Evolutionary conservation across 2,329 filamentous ascomycete genomes (phyloP), one percentile per base, ranked within the genome.

Genomic region (Aspergillus phoenicis): DNA sequence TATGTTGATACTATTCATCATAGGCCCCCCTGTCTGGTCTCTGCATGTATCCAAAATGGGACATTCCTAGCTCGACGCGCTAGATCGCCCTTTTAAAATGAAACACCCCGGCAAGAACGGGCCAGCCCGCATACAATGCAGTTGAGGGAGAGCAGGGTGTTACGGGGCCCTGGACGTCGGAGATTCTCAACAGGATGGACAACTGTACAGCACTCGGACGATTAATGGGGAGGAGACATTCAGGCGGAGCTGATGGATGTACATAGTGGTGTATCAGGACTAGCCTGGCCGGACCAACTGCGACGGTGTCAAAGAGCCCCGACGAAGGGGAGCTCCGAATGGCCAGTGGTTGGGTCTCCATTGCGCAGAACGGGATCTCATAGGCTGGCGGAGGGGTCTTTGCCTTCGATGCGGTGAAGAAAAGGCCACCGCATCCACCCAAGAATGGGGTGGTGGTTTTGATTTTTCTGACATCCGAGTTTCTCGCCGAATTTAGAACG

Each of bases 341-440:
- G 45, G 61, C 47, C 26, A 59, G 58, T 63, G 17, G 47, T n/a
- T 48, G 38, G 26, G 47, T 57, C 51, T 56, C 58, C 15, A 54
- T 36, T 39, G 38, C 17, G 52, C 28, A 52, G 52, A 53, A 52
- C 57, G 52, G 26, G 15, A 58, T 66, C 55, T 58, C 55, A 67
- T 69, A 64, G 65, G 65, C 62, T 65, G 63, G 57, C 39, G 55
- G 47, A 47, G 58, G 45, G 26, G 55, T 30, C 24, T 49, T 65
- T 56, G 65, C 71, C 70, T 64, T 68, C 64, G 71, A 68, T 72
- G 70, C 68, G 69, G 71, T 71, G 69, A 68, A 68, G 67, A 68
- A 69, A 62, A 62, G 62, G 58, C 48, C 62, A 33, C 60, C 53
- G 36, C 41, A 45, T 59, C 43, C 20, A 17, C 43, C 28, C 30